Conservation (phyloP, 441 rosid species). For the Adansonia madagascariensis region DNA sequence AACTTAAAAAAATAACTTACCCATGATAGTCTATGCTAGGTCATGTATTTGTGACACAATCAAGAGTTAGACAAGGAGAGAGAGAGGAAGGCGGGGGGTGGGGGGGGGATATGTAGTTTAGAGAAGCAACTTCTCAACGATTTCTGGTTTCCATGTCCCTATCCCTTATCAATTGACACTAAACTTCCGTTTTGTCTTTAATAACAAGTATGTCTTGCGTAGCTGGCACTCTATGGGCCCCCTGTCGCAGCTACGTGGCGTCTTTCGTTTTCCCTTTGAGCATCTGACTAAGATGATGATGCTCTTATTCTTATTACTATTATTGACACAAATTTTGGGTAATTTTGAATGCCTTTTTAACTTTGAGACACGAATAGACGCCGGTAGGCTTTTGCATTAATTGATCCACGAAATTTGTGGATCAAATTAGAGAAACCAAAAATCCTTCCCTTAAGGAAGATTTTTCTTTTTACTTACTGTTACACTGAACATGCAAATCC, state of each 20-base stretch:
- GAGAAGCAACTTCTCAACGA: slow-evolving; percentile 22
- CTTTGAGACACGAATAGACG: background rate
- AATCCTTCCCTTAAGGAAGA: no score
- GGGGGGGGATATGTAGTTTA: background rate
- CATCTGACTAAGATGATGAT: background rate
- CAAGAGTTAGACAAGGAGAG: no score
- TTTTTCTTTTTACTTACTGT: background rate
- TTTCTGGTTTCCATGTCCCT: slow-evolving; percentile 22
- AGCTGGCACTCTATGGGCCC: slow-evolving; percentile 12
- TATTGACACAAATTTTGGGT: background rate
- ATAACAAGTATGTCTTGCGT: background rate
- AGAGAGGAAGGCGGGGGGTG: background rate
- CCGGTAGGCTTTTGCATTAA: background rate
- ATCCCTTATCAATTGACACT: background rate
- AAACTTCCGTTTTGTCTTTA: background rate
- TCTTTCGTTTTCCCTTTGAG: background rate
- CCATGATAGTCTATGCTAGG: no score
- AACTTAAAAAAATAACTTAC: no score
- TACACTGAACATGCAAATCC: slow-evolving; percentile 16
- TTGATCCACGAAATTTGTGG: no score
- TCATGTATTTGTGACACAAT: no score
- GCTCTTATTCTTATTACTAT: background rate
- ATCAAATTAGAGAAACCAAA: background rate
- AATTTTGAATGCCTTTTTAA: background rate
- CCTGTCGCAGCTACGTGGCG: background rate